phyloP scores from a whole-genome alignment of 2,329 filamentous ascomycete species.

The Sporothrix mexicana region DNA sequence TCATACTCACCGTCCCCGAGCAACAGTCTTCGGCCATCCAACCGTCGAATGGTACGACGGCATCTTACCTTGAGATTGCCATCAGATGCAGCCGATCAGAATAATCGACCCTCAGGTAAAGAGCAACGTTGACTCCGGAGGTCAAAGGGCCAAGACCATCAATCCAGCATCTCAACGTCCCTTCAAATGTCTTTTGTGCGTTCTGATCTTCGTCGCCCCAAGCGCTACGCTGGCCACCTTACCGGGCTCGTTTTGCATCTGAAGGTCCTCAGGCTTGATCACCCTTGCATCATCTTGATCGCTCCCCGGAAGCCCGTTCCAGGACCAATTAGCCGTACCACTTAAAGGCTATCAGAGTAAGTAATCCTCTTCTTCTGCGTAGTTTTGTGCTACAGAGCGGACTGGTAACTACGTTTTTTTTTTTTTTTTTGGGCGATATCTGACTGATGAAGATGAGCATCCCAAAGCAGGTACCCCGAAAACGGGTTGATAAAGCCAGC shows the following conservation, averaged over 20 bases:
- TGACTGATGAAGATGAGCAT: not conserved
- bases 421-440: too few species aligned
- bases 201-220: not conserved
- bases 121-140: not conserved
- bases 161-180: too few species aligned
- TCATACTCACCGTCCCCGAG: slow-evolving; percentile 24
- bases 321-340: slow-evolving; percentile 7
- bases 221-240: not conserved
- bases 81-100: slow-evolving; percentile 1
- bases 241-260: slow-evolving; percentile 2
- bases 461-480: not conserved
- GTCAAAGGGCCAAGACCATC: not conserved
- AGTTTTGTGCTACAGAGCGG: not conserved
- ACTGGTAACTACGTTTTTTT: too few species aligned
- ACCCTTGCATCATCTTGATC: slow-evolving; percentile 12
- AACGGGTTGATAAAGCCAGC: slow-evolving; percentile 8
- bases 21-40: not conserved
- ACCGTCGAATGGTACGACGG: not conserved
- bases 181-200: not conserved
- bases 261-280: not conserved
- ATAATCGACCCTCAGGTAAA: not conserved
- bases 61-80: not conserved
- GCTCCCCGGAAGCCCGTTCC: slow-evolving; percentile 3
- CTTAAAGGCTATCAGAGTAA: not conserved
- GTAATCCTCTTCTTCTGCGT: not conserved